Percentiles rank a stretch among this genome's conserved stretches.
Evolutionary conservation across 176 grass and related monocot species (phyloP).

Genomic region (Chrysopogon serrulatus): DNA sequence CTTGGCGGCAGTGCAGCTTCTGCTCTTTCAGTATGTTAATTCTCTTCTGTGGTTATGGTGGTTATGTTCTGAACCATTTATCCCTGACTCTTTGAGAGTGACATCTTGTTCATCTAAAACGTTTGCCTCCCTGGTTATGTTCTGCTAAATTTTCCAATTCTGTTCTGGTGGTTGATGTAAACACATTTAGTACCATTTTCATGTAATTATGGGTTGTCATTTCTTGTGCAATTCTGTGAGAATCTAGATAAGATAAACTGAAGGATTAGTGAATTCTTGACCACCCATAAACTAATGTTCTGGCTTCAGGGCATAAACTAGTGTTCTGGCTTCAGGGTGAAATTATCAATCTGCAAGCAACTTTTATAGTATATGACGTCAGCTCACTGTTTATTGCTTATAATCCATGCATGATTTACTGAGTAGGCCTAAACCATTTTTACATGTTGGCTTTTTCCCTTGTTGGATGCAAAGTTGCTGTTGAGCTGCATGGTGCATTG

Average conservation of each 20-base stretch:
- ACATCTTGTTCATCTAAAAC: neutral
- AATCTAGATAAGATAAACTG: neutral
- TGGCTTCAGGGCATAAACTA: neutral
- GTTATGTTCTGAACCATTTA: neutral
- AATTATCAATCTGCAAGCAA: neutral
- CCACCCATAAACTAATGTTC: neutral
- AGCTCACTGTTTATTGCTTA: neutral
- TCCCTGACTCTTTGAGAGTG: neutral
- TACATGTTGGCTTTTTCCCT: neutral
- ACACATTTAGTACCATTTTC: neutral
- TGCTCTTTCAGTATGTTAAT: conserved; percentile 75
- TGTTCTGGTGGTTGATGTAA: neutral
- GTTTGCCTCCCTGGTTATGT: neutral
- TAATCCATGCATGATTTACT: neutral
- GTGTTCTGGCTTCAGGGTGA: neutral
- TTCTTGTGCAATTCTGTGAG: neutral
- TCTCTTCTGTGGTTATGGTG: conserved; percentile 6
- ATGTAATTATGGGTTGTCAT: neutral
- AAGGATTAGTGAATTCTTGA: neutral
- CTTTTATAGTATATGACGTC: neutral
- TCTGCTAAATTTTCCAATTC: neutral
- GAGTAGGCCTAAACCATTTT: neutral
- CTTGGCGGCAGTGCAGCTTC: conserved; percentile 59
- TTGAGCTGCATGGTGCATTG: neutral
- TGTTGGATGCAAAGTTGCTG: neutral